phyloP scores from a whole-genome alignment of 345 rosid genomes.

The Bretschneidera sinensis region DNA sequence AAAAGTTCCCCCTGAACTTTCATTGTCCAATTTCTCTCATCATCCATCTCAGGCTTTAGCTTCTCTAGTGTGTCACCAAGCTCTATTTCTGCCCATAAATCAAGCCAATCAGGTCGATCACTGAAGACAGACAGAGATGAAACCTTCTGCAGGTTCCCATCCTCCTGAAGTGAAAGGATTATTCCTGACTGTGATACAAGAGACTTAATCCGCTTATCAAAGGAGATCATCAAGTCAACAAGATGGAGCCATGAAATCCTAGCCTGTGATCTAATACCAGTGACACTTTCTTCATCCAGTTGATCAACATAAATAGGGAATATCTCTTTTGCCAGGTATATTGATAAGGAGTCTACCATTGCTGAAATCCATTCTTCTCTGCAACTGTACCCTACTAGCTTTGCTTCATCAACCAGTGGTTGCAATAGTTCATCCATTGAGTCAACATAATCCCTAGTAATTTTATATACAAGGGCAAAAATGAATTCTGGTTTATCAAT shows the following conservation, averaged over 20 bases:
- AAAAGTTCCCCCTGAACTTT: slow-evolving; percentile 57
- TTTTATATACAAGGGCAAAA: slow-evolving; percentile 82
- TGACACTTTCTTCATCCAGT: slow-evolving; percentile 43
- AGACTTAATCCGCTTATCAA: slow-evolving; percentile 73
- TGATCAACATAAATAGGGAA: slow-evolving; percentile 62
- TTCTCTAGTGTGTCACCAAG: slow-evolving; percentile 59
- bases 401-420: slow-evolving; percentile 90
- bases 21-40: slow-evolving; percentile 65
- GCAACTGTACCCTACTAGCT: slow-evolving; percentile 87
- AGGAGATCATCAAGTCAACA: slow-evolving; percentile 82
- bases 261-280: slow-evolving; percentile 46
- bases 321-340: slow-evolving; percentile 74
- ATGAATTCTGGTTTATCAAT: slow-evolving; percentile 72
- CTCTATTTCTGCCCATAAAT: slow-evolving; percentile 87
- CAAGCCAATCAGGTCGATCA: slow-evolving; percentile 91
- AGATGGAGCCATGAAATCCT: slow-evolving; percentile 82
- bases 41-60: slow-evolving; percentile 48
- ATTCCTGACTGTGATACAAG: slow-evolving; percentile 76
- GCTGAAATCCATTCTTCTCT: slow-evolving; percentile 93
- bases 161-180: slow-evolving; percentile 63
- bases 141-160: slow-evolving; percentile 56
- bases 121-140: slow-evolving; percentile 78
- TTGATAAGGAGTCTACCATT: slow-evolving; percentile 72
- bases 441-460: slow-evolving; percentile 82
- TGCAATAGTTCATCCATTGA: slow-evolving; percentile 89